Percentiles rank a stretch among this genome's conserved stretches.
phyloP scores from a whole-genome alignment of 208 protist species.

The Crithidia fasciculata region DNA sequence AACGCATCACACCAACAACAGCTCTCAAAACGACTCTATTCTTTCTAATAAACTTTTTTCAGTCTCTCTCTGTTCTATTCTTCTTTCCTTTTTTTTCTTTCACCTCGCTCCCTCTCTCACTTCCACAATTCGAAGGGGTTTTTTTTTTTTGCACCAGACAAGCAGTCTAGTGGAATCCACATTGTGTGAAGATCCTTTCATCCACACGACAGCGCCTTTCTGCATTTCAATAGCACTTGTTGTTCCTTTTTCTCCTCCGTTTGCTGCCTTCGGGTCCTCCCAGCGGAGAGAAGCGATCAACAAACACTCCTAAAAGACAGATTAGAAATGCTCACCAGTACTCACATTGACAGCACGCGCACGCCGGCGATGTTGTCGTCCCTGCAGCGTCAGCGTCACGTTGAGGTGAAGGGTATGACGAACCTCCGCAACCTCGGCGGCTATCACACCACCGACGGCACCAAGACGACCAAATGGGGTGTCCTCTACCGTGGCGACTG shows the following conservation, averaged over 20 bases:
- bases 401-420: constrained; percentile 34
- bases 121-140: neutral
- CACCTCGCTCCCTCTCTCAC: too few species aligned
- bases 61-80: neutral
- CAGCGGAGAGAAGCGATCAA: too few species aligned
- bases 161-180: too few species aligned
- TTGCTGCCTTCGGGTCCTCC: too few species aligned
- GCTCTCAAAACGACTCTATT: neutral
- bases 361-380: constrained; percentile 1
- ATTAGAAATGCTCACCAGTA: too few species aligned
- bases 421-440: constrained; percentile 58
- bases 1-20: neutral
- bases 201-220: too few species aligned
- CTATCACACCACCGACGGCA: constrained; percentile 36
- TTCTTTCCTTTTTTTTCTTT: neutral
- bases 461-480: constrained; percentile 44
- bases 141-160: neutral
- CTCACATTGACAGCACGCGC: too few species aligned
- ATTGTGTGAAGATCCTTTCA: too few species aligned
- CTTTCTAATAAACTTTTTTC: neutral
- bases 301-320: too few species aligned
- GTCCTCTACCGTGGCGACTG: constrained; percentile 51
- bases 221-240: too few species aligned
- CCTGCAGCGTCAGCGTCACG: constrained; percentile 33
- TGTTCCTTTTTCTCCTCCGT: too few species aligned